Base-by-base conservation (phyloP, 352 stramenopile species). In the Hyaloperonospora arabidopsidis region DNA sequence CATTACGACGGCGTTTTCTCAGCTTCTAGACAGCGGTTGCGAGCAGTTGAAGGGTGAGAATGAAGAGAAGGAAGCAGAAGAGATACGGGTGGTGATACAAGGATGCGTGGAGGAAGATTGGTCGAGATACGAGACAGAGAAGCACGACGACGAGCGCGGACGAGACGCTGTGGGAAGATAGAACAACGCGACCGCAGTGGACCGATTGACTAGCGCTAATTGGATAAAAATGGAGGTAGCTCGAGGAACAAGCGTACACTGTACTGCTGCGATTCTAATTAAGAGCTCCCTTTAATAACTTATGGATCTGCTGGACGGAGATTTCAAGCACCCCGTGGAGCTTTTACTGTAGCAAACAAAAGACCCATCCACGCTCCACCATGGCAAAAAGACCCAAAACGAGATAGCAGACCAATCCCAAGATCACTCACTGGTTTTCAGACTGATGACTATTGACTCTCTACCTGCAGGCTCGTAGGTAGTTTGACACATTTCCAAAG, bases 131-230 rank as follows among this genome's bases (percentile, higher is more conserved):
- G 23, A 14, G 18, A 29, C 49, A 18, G 15, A 54, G 39, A 41
- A 53, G 45, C 35, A 50, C 12, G 40, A 34, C 46, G 36, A 29
- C 23, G 21, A 8, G 22, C 59, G 34, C 39, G 47, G 21, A 43
- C 21, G 10, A 50, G 39, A 51, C 35, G 19, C 49, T 44, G 39
- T 21, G 15, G 44, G 17, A 54, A 60, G 35, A 46, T 65, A 21
- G 51, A 61, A 47, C 62, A 49, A 57, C 60, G 45, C 55, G 40
- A 56, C 47, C 49, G 62, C 57, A 70, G 66, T 57, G 44, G 41
- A 57, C 59, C 52, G 52, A 63, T 59, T 1, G 23, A 45, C 39
- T 29, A 23, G 49, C 25, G 29, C 14, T 61, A 47, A 69, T 69
- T 69, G 47, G 61, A 5, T 58, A 56, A 69, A n/a, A 69, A 58